Base-by-base conservation (phyloP, 345 rosid genomes). In the Angophora floribunda region DNA sequence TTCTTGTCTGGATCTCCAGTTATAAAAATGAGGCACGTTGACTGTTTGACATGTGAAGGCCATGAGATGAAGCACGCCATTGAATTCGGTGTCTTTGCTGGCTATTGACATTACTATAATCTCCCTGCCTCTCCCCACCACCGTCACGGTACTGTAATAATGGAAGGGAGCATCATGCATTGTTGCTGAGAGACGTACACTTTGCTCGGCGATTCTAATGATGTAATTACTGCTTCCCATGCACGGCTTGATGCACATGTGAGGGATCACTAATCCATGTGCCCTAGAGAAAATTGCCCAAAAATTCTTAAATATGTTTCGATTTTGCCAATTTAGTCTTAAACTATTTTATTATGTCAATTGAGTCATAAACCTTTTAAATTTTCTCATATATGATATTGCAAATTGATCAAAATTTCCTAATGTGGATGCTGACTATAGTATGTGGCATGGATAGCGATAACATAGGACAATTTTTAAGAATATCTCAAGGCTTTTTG, bases 371-470 rank as follows among this genome's bases (percentile, higher is more conserved):
- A 55, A 55, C 7, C 22, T 7, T 21, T 55, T 55, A 8, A 21
- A 2, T 21, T 55, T 55, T 55, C 1, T 1, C 61, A 55, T 55
- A 19, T 19, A 55, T 3, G 1, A 0, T 55, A 55, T 11, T 21
- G 1, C 2, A 7, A 53, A 53, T 53, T 53, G 5, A 24, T 10
- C 21, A 24, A 19, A 53, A 21, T 7, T 53, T 7, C 3, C 21
- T 53, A 0, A 21, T 19, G 26, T 21, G 59, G 26, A 53, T 21
- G 59, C 10, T 0, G 0, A 53, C 24, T 4, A 53, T 53, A 24
- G 0, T 17, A 52, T 0, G 55, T 52, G 21, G 1, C 16, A 52
- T 52, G 0, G 0, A 1, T 0, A 52, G 0, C 15, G 1, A 0
- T 6, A 0, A 52, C 19, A 52, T 52, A 16, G 9, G 9, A 52